phyloP scores from a whole-genome alignment of 75 land plant genomes.

The Pinus albicaulis region DNA sequence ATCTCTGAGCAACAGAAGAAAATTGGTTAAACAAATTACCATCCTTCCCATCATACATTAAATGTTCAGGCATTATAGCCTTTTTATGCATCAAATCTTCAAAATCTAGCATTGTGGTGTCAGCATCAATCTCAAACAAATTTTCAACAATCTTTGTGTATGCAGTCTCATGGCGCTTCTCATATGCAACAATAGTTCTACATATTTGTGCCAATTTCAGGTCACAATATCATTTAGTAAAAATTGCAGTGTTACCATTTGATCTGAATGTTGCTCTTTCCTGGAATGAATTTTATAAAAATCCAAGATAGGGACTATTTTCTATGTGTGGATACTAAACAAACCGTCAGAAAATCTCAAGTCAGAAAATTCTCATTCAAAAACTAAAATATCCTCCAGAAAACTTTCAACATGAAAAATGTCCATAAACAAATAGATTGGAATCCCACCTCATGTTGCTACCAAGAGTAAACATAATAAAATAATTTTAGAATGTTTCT shows the following conservation, averaged over 20 bases:
- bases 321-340: slow-evolving; percentile 38
- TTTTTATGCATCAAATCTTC: slow-evolving; percentile 62
- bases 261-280: slow-evolving; percentile 53
- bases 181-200: slow-evolving; percentile 46
- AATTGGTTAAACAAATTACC: slow-evolving; percentile 46
- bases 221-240: slow-evolving; percentile 56
- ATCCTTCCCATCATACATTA: slow-evolving; percentile 61
- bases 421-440: background rate
- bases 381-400: background rate
- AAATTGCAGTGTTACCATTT: slow-evolving; percentile 62
- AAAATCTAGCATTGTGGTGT: slow-evolving; percentile 40
- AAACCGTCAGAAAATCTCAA: background rate
- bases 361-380: background rate
- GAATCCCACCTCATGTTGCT: background rate
- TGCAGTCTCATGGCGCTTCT: slow-evolving; percentile 47
- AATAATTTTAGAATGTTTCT: too few species aligned
- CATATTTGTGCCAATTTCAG: slow-evolving; percentile 48
- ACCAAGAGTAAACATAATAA: background rate
- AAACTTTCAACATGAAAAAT: background rate
- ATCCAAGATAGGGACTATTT: slow-evolving; percentile 53
- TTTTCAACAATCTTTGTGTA: slow-evolving; percentile 58
- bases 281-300: slow-evolving; percentile 50
- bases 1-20: slow-evolving; percentile 47
- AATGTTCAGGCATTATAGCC: slow-evolving; percentile 52
- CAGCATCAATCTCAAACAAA: slow-evolving; percentile 60